Evolutionary conservation across 2,329 filamentous ascomycete genomes (phyloP), one percentile per base, ranked within the genome.

Genomic region (Penicillium sp.): DNA sequence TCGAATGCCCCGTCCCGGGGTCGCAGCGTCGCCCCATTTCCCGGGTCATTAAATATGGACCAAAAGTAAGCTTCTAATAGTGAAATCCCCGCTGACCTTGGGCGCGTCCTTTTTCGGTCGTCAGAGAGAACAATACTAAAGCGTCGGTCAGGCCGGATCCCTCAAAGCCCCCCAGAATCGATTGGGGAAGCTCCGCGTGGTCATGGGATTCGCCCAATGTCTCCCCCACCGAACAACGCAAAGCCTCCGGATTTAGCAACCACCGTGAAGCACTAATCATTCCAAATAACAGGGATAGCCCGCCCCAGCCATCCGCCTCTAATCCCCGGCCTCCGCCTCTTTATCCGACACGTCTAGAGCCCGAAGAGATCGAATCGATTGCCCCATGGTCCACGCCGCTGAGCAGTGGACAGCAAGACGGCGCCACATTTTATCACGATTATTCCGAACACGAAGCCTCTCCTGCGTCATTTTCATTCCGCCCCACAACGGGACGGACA

Each of bases 401-500:
- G 10, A 66, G 54, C 42, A 65, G 60, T 57, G 62, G 53, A n/a
- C 65, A 60, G n/a, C 61, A 47, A 32, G 70, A 68, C 50, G 62
- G 58, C 43, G 69, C 70, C 31, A 74, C 70, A 1, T 75, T 75
- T 49, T 70, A 74, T 48, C 68, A 75, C 45, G 72, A 76, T 27
- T 62, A 59, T 42, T 74, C 73, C 9, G 72, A 75, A 48, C 66
- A 70, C n/a, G 71, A 75, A 61, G 68, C 69, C 11, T 70, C 68
- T 9, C 91, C 91, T 64, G 76, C 90, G 49, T 92, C 90, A 31
- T 87, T 90, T 1, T 83, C 84, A 51, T 86, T 88, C 66, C 83
- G 87, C 38, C 81, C 85, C 2, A 79, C 81, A 36, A 81, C 79
- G 57, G 79, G 80, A 47, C 79, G 77, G 31, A 78, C 78, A 14